phyloP scores from a whole-genome alignment of 768 basidiomycete genomes.

The Lentinus brumalis region DNA sequence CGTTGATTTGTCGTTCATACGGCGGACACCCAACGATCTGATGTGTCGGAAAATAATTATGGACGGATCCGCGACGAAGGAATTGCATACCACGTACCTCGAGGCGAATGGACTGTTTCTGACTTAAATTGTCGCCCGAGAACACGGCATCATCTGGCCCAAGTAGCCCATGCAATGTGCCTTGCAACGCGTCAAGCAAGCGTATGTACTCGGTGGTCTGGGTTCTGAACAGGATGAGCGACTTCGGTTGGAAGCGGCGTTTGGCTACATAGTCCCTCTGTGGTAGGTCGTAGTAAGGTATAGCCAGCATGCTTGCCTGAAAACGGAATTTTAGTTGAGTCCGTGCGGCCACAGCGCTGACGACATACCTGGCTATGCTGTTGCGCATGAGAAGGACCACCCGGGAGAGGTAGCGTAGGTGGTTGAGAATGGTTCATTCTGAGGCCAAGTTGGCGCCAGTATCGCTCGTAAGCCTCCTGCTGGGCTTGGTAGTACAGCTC shows the following conservation, averaged over 20 bases:
- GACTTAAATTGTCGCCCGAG: conserved; percentile 7
- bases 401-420: too few species aligned
- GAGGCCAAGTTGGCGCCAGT: too few species aligned
- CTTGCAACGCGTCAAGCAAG: conserved; percentile 6
- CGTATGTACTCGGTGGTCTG: conserved; percentile 2
- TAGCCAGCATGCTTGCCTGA: not conserved
- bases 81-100: conserved; percentile 7
- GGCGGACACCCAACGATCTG: conserved; percentile 4
- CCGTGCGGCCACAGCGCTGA: too few species aligned
- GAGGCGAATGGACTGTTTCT: conserved; percentile 14
- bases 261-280: conserved; percentile 9
- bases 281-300: conserved; percentile 1
- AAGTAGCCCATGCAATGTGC: not conserved
- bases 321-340: too few species aligned
- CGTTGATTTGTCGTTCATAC: conserved; percentile 18
- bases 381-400: too few species aligned
- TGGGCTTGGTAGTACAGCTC: too few species aligned
- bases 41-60: not conserved
- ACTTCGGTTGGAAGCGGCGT: not conserved
- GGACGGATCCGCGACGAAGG: not conserved
- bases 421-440: too few species aligned
- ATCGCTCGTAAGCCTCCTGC: too few species aligned
- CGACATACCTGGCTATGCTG: too few species aligned
- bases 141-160: conserved; percentile 12
- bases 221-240: conserved; percentile 9